Conservation (phyloP, 1,284 basidiomycete genomes). For the Termitomyces sp. region DNA sequence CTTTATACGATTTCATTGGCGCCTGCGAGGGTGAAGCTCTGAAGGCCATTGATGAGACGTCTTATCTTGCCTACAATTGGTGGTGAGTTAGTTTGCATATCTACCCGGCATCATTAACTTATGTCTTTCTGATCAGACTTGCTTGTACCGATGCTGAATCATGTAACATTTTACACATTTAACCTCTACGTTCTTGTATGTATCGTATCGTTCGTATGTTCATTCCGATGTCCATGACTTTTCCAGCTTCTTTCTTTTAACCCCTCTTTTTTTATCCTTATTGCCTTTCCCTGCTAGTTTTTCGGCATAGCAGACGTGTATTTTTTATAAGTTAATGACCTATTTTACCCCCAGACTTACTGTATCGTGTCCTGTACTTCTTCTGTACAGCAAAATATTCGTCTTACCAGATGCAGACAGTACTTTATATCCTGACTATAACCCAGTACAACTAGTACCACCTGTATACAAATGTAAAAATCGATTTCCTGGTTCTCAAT, state of each 20-base stretch:
- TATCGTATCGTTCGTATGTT: constrained; percentile 1
- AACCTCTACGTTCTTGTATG: constrained; percentile 5
- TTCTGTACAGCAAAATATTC: constrained; percentile 8
- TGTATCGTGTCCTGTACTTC: neutral
- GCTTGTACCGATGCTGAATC: neutral
- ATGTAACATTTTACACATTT: neutral
- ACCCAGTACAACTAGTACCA: constrained; percentile 3
- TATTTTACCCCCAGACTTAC: neutral
- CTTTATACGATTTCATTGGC: constrained; percentile 8
- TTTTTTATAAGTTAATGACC: neutral
- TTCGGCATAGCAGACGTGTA: neutral
- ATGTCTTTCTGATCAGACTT: neutral
- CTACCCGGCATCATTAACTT: neutral
- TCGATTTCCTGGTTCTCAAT: constrained; percentile 1
- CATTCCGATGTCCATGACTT: neutral
- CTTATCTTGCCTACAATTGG: constrained; percentile 10
- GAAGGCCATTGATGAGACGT: constrained; percentile 3
- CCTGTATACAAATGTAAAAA: constrained; percentile 4
- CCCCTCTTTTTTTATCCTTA: constrained; percentile 5
- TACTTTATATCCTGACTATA: constrained; percentile 10
- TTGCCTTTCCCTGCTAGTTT: constrained; percentile 1
- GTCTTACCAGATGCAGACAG: constrained; percentile 1
- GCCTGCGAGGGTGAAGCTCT: constrained; percentile 3
- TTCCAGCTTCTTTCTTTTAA: neutral
- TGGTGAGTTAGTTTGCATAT: constrained; percentile 2